A percentile compares a stretch with the other conserved stretches of the same genome.
Evolutionary conservation across 345 rosid species (phyloP).

Genomic region (Reutealis trisperma): DNA sequence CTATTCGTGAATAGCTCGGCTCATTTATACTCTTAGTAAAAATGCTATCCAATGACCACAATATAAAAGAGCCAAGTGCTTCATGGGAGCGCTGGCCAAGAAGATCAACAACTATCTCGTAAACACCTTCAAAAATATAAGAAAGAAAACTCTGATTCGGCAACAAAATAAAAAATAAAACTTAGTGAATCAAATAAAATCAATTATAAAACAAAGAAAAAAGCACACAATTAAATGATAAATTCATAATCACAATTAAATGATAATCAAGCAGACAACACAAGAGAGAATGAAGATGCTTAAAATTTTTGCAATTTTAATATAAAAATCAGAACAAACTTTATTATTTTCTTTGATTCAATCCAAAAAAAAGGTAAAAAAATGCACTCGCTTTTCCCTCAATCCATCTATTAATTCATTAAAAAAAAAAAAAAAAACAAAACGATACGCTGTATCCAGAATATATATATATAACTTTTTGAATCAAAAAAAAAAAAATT

Average conservation of each 20-base stretch:
- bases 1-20: too few relatives aligned
- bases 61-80: slow-evolving; percentile 13
- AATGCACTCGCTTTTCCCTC: background rate
- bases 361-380: too few relatives aligned
- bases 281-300: background rate
- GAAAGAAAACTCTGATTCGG: background rate
- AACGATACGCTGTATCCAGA: background rate
- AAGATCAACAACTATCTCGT: slow-evolving; percentile 10
- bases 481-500: background rate
- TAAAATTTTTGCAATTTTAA: too few relatives aligned
- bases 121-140: slow-evolving; percentile 13
- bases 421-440: too few relatives aligned
- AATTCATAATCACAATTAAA: background rate
- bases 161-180: background rate
- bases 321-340: background rate
- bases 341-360: too few relatives aligned
- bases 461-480: too few relatives aligned
- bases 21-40: too few relatives aligned
- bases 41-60: slow-evolving; percentile 16
- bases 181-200: background rate
- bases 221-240: too few relatives aligned
- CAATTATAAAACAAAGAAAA: too few relatives aligned
- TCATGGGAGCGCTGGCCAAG: slow-evolving; percentile 15
- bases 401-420: background rate
- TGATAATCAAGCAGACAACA: background rate